Evolutionary conservation across 2,329 filamentous ascomycete genomes (phyloP), one percentile per base, ranked within the genome.

Genomic region (Endoconidiophora polonica): DNA sequence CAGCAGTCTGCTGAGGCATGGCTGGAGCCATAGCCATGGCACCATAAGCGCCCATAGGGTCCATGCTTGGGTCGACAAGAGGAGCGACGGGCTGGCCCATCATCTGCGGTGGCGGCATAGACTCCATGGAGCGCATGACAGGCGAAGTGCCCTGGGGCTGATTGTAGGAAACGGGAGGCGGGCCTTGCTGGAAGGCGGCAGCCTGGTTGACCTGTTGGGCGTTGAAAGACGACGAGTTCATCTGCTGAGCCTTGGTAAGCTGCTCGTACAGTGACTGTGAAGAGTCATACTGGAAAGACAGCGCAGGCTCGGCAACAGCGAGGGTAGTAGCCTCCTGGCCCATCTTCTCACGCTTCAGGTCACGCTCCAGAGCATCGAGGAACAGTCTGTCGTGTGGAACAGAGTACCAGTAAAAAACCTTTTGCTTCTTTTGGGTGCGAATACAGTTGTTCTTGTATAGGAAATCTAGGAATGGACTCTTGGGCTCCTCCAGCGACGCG

Each of bases 391-490:
- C 91, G 65, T 98, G 91, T 1, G 91, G 91, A 44, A 98, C 91
- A 70, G 88, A 95, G 69, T 96, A 98, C 91, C 91, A 98, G 71
- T 96, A 98, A 63, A 98, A 98, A 57, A 98, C 91, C 73, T 98
- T 98, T 64, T 98, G 91, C 76, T 98, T 98, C 79, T 98, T 98
- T 68, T 98, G 91, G 37, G 91, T 98, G 59, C 91, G 82, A 59
- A 98, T 98, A 75, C 91, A 98, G 73, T 98, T 98, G 77, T 98
- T 98, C 76, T 98, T 98, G 79, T 98, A 98, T 42, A 98, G 74
- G 65, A 96, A 98, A 67, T 98, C 91, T 55, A 98, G 77, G 69
- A 98, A 98, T 1, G 85, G 82, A 68, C 90, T 96, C 75, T 98
- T 98, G 50, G 91, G 91, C 71, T 98, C 91, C 68, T 98, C 91